Base-by-base conservation (phyloP, 495 filamentous ascomycete genomes). In the Paragyromitra xinjiangensis region DNA sequence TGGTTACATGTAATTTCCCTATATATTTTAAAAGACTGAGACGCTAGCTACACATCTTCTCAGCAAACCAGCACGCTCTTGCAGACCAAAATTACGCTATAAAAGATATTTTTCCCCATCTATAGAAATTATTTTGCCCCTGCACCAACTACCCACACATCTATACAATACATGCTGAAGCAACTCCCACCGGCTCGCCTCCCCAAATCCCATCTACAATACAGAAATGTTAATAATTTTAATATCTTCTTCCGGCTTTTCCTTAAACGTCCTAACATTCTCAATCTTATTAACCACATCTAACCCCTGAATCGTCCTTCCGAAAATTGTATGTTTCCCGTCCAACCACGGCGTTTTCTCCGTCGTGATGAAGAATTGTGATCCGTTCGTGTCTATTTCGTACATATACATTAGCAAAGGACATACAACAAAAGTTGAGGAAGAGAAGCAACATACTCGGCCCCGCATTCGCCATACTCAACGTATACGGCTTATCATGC, bases 241-340 rank as follows among this genome's bases (percentile, higher is more conserved):
- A 77, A 99, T 92, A 85, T 98, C 95, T 77, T 97, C 94, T 84
- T 95, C 92, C 16, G 96, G 95, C 86, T 93, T 95, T 85, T 99
- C 96, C 86, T 98, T 98, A 79, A 91, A 90, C n/a, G 93, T 93
- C 84, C 89, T 92, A 34, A 88, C 87, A 84, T 97, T 97, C 85
- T 98, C 96, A 81, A 99, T 99, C 86, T 90, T 92, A 84, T 98
- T 93, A 75, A 98, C 90, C n/a, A 98, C 92, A 83, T 99, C 95
- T 73, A 98, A 82, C 1, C 95, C 95, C 82, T 93, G 91, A 61
- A 94, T 89, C 0, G 93, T 93, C 34, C 96, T 87, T 0, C 96
- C 95, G 82, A 99, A 99, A 50, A 99, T 91, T 0, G 95, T 98
- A 82, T 99, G 95, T 83, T 97, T 97, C 71, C 91, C 90, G 83